Base-by-base conservation (phyloP, 768 basidiomycete genomes). In the Postia placenta region DNA sequence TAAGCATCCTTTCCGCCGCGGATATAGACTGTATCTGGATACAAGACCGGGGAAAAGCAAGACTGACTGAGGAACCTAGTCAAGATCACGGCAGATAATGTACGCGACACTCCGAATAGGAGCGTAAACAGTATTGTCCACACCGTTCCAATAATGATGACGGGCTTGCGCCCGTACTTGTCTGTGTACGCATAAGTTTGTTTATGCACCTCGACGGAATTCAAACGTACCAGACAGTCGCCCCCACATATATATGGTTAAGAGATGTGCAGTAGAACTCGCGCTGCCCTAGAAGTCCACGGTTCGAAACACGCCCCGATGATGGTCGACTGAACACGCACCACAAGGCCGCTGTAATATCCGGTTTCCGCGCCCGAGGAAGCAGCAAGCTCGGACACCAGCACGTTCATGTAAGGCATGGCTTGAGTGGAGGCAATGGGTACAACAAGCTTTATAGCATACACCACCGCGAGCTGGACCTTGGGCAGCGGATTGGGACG, bases 341-440 rank as follows among this genome's bases (percentile, higher is more conserved):
- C 80, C 45, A 81, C 76, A 24, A 85, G 63, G 1, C 83, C 85
- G 53, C 81, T 83, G 61, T 85, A 85, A 54, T 83, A 81, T 1
- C 83, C 85, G 1, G 84, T 74, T 53, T 73, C 69, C 5, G 76
- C 76, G 49, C 79, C 74, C 39, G 76, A 65, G 1, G 80, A 77
- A 28, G 81, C 64, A 47, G 74, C 67, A 4, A 85, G 68, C 25
- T 71, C 68, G 20, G 65, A 68, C 46, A 87, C 73, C 62, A 83
- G 79, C 55, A 82, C 71, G 48, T 85, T 85, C 54, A 85, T 73
- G 53, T 83, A 87, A 6, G 84, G 84, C 49, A 79, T 73, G 15
- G 81, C 67, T 57, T 83, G 79, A 0, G 79, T 76, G 58, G 72
- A 73, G 4, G 74, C 70, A 44, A 86, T 64, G 2, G 84, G 80